phyloP scores from a whole-genome alignment of 139 green algal genomes.

The Picochlorum sp. region DNA sequence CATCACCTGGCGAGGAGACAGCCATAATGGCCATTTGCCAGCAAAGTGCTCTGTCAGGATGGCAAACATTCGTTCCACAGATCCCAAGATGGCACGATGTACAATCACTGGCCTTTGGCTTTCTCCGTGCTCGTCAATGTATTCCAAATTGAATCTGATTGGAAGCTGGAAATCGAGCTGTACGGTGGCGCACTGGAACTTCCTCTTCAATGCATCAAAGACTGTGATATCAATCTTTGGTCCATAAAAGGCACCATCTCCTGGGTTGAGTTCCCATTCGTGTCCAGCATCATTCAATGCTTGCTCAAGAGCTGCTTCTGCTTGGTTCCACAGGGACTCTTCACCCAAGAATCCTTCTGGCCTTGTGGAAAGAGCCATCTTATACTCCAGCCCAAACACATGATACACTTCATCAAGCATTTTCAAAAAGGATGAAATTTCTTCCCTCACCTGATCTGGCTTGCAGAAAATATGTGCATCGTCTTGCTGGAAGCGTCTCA shows the following conservation, averaged over 20 bases:
- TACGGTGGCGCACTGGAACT: constrained; percentile 98
- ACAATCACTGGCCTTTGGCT: constrained; percentile 88
- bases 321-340: constrained; percentile 84
- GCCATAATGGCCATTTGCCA: constrained; percentile 97
- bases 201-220: constrained; percentile 78
- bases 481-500: constrained; percentile 96
- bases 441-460: constrained; percentile 70
- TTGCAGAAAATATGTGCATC: constrained; percentile 98
- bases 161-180: constrained; percentile 99
- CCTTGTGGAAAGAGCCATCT: constrained; percentile 87
- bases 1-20: constrained; percentile 92
- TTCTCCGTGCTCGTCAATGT: constrained; percentile 50
- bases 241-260: constrained; percentile 97
- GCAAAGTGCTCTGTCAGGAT: constrained; percentile 98
- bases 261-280: constrained; percentile 76
- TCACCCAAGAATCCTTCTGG: constrained; percentile 81
- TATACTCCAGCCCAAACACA: constrained; percentile 89
- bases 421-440: constrained; percentile 74
- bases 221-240: constrained; percentile 99
- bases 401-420: constrained; percentile 90
- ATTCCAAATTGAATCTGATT: constrained; percentile 77
- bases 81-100: constrained; percentile 90
- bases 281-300: constrained; percentile 73
- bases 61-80: constrained; percentile 97
- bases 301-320: constrained; percentile 73